Percentiles rank a stretch among this genome's conserved stretches.
Conservation (phyloP, 306 rosid genomes). For the Adenanthera pavonina region DNA sequence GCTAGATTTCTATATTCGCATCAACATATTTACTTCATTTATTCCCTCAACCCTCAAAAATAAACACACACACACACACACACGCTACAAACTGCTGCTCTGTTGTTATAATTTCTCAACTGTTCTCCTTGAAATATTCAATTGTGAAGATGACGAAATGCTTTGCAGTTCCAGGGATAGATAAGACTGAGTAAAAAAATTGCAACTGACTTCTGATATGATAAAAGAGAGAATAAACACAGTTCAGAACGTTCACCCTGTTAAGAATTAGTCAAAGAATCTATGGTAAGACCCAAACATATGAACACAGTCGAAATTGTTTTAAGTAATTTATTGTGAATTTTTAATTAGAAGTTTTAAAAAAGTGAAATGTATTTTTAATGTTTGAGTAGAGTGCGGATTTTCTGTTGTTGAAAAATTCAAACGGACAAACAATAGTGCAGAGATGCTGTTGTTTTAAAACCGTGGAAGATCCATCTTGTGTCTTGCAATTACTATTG, state of each 20-base stretch:
- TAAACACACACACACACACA: not conserved
- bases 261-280: not conserved
- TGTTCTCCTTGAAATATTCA: conserved; percentile 16
- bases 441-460: too few relatives aligned
- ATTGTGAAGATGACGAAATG: conserved; percentile 13
- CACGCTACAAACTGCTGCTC: not conserved
- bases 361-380: not conserved
- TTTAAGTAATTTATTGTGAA: not conserved
- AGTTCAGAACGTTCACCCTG: not conserved
- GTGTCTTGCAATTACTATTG: too few relatives aligned
- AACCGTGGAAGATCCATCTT: too few relatives aligned
- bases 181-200: not conserved
- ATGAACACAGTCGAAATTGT: not conserved
- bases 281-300: not conserved
- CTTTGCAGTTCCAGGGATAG: not conserved
- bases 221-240: not conserved
- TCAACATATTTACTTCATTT: not conserved
- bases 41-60: not conserved
- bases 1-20: not conserved
- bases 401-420: too few relatives aligned
- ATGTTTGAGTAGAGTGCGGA: too few relatives aligned
- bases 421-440: too few relatives aligned
- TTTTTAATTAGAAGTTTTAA: not conserved
- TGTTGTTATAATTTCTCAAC: not conserved
- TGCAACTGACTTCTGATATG: conserved; percentile 1